phyloP scores from a whole-genome alignment of 2,329 filamentous ascomycete species.

The Akanthomyces lecanii region DNA sequence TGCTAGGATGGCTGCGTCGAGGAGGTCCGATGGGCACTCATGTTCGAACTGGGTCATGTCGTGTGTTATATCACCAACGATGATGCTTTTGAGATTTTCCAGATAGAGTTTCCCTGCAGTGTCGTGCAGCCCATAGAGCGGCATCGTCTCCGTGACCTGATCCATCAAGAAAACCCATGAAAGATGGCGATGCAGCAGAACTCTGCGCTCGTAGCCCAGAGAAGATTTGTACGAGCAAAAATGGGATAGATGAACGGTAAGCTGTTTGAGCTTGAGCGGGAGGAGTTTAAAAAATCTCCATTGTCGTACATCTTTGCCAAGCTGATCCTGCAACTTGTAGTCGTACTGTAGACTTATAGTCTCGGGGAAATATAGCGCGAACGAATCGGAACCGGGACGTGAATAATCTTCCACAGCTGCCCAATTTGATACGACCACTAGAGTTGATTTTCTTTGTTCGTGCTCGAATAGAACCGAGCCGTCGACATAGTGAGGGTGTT shows the following conservation, averaged over 20 bases:
- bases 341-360: background rate
- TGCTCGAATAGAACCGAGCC: background rate
- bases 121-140: conserved; percentile 7
- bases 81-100: conserved; percentile 11
- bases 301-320: background rate
- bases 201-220: conserved; percentile 8
- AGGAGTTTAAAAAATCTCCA: conserved; percentile 37
- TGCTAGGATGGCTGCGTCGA: background rate
- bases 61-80: background rate
- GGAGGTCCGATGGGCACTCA: background rate
- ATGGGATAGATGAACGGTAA: conserved; percentile 2
- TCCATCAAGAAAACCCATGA: conserved; percentile 15
- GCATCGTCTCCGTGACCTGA: conserved; percentile 8
- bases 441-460: background rate
- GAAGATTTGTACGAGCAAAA: background rate
- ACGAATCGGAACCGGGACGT: background rate
- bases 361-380: background rate
- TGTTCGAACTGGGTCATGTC: conserved; percentile 3
- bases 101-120: conserved; percentile 11
- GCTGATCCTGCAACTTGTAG: background rate
- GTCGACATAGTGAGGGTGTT: background rate
- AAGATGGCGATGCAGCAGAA: conserved; percentile 11
- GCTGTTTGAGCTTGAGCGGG: conserved; percentile 23
- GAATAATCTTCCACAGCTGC: background rate
- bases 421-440: background rate